Conservation (phyloP, 805 yeast species). For the Wickerhamiella musiphila region DNA sequence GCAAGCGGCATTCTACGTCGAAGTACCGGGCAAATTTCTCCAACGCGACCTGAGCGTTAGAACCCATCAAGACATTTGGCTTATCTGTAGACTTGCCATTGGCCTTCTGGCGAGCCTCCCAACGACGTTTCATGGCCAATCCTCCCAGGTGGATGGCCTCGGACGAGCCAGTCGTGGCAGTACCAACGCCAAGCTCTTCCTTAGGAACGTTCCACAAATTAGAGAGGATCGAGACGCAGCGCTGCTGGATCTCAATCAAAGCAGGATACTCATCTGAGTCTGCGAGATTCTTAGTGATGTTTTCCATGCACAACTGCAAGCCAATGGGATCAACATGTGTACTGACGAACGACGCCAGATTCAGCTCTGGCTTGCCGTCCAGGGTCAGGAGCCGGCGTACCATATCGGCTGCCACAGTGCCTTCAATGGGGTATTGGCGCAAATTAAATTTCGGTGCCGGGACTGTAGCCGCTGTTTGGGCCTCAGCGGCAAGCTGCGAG, state of each 20-base stretch:
- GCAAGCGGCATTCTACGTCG: conserved; percentile 70
- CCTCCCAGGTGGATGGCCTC: conserved; percentile 94
- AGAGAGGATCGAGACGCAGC: conserved; percentile 68
- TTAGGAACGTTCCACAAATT: conserved; percentile 65
- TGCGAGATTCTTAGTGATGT: conserved; percentile 72
- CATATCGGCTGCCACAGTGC: conserved; percentile 39
- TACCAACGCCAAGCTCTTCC: conserved; percentile 43
- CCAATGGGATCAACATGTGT: conserved; percentile 45
- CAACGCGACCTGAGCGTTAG: conserved; percentile 84
- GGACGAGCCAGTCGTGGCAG: conserved; percentile 86
- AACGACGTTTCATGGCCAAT: conserved; percentile 72
- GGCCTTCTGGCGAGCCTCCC: conserved; percentile 54
- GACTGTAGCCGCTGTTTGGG: conserved; percentile 2
- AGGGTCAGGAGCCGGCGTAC: conserved; percentile 58
- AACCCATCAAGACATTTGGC: conserved; percentile 83
- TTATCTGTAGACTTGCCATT: conserved; percentile 40
- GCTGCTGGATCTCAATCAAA: conserved; percentile 54
- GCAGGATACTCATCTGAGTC: conserved; percentile 91
- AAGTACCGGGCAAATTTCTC: conserved; percentile 90
- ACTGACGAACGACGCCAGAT: conserved; percentile 80
- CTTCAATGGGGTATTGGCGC: conserved; percentile 38
- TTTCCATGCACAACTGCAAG: conserved; percentile 40
- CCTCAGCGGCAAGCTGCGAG: conserved; percentile 42
- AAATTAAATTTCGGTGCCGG: conserved; percentile 38
- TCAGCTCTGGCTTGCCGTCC: conserved; percentile 72